Conservation (phyloP, 352 stramenopile genomes). For the Phytophthora quininea region DNA sequence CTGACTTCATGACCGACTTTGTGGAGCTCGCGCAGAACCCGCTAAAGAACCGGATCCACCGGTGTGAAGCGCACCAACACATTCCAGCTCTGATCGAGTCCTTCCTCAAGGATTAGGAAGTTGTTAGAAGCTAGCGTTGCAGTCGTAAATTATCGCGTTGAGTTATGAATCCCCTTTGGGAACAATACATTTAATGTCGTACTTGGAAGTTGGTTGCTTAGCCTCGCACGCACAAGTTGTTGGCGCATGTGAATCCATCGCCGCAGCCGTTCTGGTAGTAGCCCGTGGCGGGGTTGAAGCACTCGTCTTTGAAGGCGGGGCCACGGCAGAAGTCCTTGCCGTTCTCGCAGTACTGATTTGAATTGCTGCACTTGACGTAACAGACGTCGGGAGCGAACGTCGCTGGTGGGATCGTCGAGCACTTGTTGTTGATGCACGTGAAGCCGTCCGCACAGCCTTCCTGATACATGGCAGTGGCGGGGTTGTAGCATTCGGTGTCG, state of each 20-base stretch:
- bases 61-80: slow-evolving; percentile 51
- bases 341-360: slow-evolving; percentile 39
- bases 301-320: slow-evolving; percentile 21
- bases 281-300: slow-evolving; percentile 38
- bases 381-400: slow-evolving; percentile 26
- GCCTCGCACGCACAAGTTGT: slow-evolving; percentile 35
- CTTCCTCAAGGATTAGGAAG: slow-evolving; percentile 44
- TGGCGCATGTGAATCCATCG: slow-evolving; percentile 28
- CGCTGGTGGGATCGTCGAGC: slow-evolving; percentile 22
- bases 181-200: neutral
- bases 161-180: neutral
- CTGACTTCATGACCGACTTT: slow-evolving; percentile 59
- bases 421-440: slow-evolving; percentile 39
- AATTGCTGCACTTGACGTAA: slow-evolving; percentile 30
- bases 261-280: slow-evolving; percentile 32
- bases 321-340: slow-evolving; percentile 30
- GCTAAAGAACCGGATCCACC: slow-evolving; percentile 37
- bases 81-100: slow-evolving; percentile 53
- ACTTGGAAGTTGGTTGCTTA: slow-evolving; percentile 14
- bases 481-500: slow-evolving; percentile 39
- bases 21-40: slow-evolving; percentile 48
- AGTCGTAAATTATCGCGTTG: neutral
- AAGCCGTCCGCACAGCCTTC: slow-evolving; percentile 38
- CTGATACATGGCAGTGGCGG: slow-evolving; percentile 28
- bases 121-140: neutral